Conservation (phyloP, 164 flowering plant genomes). For the Cinnamomum micranthum region DNA sequence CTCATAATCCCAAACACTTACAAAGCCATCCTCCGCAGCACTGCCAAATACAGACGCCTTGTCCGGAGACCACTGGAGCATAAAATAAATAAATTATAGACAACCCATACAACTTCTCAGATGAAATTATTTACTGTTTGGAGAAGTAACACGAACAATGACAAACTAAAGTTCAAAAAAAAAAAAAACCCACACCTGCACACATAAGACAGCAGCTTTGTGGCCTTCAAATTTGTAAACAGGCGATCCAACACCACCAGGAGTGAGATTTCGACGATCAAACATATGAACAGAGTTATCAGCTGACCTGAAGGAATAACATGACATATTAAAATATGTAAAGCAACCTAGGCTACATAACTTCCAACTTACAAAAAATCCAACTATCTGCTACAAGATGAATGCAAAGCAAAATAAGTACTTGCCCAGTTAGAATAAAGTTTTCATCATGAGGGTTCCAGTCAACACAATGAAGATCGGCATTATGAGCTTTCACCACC, state of each 20-base stretch:
- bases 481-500: conserved; percentile 96
- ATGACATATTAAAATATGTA: not conserved
- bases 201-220: conserved; percentile 85
- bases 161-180: not conserved
- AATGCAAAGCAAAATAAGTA: not conserved
- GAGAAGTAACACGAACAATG: not conserved
- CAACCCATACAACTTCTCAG: not conserved
- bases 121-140: too few species aligned
- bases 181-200: conserved; percentile 45
- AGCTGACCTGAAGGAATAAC: conserved; percentile 64
- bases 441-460: conserved; percentile 91
- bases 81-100: conserved; percentile 1
- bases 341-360: not conserved
- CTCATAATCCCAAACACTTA: conserved; percentile 73
- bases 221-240: conserved; percentile 81
- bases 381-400: not conserved
- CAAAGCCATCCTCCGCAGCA: conserved; percentile 73
- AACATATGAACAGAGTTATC: conserved; percentile 88
- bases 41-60: conserved; percentile 91
- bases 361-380: not conserved
- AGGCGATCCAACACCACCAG: conserved; percentile 73
- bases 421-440: conserved; percentile 86
- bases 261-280: conserved; percentile 84
- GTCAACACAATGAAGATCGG: conserved; percentile 97
- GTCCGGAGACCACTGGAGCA: conserved; percentile 90